Evolutionary conservation across 2,329 filamentous ascomycete species (phyloP), one percentile per base, ranked within the genome.

Genomic region (Plectosphaerella plurivora): DNA sequence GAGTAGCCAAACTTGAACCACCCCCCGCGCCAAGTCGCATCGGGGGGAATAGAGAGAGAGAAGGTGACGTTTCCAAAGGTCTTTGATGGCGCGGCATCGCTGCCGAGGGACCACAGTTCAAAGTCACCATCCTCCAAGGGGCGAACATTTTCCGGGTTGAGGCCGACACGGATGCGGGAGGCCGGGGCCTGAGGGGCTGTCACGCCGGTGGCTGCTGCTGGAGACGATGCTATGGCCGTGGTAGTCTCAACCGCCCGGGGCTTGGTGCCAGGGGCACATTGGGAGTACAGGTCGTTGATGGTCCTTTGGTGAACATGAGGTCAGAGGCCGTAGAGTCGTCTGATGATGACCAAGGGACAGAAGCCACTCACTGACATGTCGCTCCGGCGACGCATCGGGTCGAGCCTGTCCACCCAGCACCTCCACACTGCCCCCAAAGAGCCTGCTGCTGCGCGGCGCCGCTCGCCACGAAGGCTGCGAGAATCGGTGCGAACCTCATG

Each of bases 1-100:
- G 60, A 57, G 48, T 62, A 61, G 2, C 57, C 55, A 16, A 53
- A 49, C 52, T 66, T 65, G 55, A 64, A 60, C n/a, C 50, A 56
- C 45, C 58, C 61, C 11, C 63, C 63, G 15, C 37, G 37, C 37
- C 37, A 39, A 14, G 9, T 15, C 14, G 53, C 42, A 3, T 44
- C 49, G 45, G 52, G 51, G 8, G 52, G 28, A 49, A 56, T 55
- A 5, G 39, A 33, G 18, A 56, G 39, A 11, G 45, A 24, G 45
- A 54, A 16, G 33, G 51, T 53, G 11, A 55, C 12, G 37, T 54
- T 50, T 36, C 25, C 33, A 24, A 54, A 47, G 44, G 52, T 54
- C 20, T 46, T 48, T 46, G 52, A 50, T 5, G 52, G 33, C 7
- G 33, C 33, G n/a, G 49, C 25, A 10, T 50, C 41, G 20, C 52